A percentile compares a stretch with the other conserved stretches of the same genome.
phyloP scores from a whole-genome alignment of 148 eudicot species.

The Persicaria tinctoria region DNA sequence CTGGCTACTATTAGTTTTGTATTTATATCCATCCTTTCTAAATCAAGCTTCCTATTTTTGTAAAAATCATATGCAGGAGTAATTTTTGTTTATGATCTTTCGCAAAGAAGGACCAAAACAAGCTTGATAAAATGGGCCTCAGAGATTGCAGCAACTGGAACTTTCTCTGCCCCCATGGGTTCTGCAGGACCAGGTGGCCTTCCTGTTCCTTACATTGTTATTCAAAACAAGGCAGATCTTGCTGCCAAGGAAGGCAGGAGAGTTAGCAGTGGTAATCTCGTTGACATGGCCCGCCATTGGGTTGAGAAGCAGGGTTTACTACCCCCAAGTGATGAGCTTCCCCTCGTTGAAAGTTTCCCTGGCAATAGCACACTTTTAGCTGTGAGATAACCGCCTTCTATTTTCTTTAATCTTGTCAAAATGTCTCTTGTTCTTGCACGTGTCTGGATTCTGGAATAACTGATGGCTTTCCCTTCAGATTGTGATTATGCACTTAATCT shows the following conservation, averaged over 20 bases:
- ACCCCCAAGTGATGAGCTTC: slow-evolving; percentile 73
- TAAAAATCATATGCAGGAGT: slow-evolving; percentile 38
- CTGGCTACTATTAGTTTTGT: not conserved
- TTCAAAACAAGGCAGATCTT: slow-evolving; percentile 85
- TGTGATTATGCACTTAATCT: not conserved
- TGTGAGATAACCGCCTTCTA: slow-evolving; percentile 35
- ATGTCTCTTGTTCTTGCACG: not conserved
- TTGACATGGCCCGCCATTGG: slow-evolving; percentile 85
- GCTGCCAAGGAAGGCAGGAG: slow-evolving; percentile 54
- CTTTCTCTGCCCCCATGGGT: slow-evolving; percentile 76
- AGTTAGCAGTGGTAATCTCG: slow-evolving; percentile 91
- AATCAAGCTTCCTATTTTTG: not conserved
- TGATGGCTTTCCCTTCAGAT: not conserved
- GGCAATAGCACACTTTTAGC: slow-evolving; percentile 64
- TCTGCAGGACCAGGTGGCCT: slow-evolving; percentile 86
- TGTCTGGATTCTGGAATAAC: not conserved
- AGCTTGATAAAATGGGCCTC: slow-evolving; percentile 83
- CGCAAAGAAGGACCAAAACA: slow-evolving; percentile 71
- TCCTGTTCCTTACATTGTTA: slow-evolving; percentile 78
- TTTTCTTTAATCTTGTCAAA: not conserved
- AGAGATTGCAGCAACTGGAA: slow-evolving; percentile 67
- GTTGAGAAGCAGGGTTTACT: slow-evolving; percentile 94
- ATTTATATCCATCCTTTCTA: not conserved
- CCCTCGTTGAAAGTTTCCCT: slow-evolving; percentile 74
- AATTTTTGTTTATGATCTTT: slow-evolving; percentile 77